Conservation (phyloP, 2,329 filamentous ascomycete genomes). For the Fusarium odoratissimum region DNA sequence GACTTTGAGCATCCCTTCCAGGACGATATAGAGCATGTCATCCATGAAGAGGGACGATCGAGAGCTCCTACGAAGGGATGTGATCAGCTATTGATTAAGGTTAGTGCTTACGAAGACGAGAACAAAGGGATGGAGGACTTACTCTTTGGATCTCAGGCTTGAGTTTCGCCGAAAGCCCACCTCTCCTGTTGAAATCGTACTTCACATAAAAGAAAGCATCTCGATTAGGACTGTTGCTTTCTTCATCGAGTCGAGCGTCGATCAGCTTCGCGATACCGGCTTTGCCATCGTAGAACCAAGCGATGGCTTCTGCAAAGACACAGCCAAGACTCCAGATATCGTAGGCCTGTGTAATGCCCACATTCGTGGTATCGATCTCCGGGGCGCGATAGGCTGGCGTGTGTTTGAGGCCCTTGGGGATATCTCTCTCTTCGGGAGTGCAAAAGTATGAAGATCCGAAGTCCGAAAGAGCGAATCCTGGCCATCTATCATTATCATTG, state of each 20-base stretch:
- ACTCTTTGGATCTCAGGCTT: not conserved
- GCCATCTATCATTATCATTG: rapidly evolving
- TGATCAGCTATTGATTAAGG: not conserved
- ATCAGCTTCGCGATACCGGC: rapidly evolving
- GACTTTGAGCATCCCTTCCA: not conserved
- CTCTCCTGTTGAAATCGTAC: too few species aligned
- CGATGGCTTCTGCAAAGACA: not conserved
- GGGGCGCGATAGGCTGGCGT: not conserved
- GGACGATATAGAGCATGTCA: not conserved
- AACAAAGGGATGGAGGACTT: too few species aligned
- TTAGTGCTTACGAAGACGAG: not conserved
- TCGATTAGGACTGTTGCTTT: rapidly evolving
- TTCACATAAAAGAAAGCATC: not conserved
- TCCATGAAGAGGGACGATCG: rapidly evolving
- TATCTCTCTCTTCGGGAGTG: rapidly evolving
- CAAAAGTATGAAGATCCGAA: not conserved
- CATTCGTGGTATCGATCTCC: rapidly evolving
- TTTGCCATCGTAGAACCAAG: rapidly evolving
- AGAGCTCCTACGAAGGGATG: not conserved
- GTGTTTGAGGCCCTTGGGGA: rapidly evolving
- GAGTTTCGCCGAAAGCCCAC: not conserved
- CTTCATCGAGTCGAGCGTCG: rapidly evolving
- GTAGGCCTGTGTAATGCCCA: not conserved
- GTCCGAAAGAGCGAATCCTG: not conserved
- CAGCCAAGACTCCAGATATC: not conserved